Percentiles rank a stretch among this genome's conserved stretches.
Conservation (phyloP, 73 alveolate species). For the Tetrahymena malaccensis region DNA sequence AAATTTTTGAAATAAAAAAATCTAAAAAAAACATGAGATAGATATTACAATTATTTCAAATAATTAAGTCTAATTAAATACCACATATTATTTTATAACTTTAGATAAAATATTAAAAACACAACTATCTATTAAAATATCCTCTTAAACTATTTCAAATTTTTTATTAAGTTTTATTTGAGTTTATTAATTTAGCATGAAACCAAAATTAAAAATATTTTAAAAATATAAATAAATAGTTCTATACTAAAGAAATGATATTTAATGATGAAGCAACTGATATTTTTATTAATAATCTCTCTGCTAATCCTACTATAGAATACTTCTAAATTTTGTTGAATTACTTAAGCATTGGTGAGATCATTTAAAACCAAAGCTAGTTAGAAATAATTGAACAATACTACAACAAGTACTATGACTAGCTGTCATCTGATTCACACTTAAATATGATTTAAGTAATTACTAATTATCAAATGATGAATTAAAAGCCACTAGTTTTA, state of each 20-base stretch:
- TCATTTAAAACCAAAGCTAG: not conserved
- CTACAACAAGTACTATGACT: not conserved
- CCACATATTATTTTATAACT: too few species aligned
- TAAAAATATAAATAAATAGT: not conserved
- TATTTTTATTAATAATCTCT: not conserved
- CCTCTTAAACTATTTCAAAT: too few species aligned
- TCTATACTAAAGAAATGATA: not conserved
- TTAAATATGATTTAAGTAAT: not conserved
- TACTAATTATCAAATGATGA: not conserved
- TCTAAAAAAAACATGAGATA: too few species aligned
- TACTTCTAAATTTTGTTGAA: not conserved
- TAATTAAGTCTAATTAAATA: too few species aligned
- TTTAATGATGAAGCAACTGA: not conserved
- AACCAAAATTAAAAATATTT: not conserved
- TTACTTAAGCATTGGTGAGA: not conserved
- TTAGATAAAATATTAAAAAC: too few species aligned
- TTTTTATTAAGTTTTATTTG: too few species aligned
- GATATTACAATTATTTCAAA: too few species aligned
- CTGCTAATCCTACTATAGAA: not conserved
- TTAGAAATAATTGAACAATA: not conserved
- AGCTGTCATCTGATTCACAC: not conserved
- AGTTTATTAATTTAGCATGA: too few species aligned
- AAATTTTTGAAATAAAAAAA: too few species aligned
- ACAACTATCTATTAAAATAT: too few species aligned
- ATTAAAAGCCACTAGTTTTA: not conserved